Evolutionary conservation across 2,329 filamentous ascomycete species (phyloP), one percentile per base, ranked within the genome.

Genomic region (Fusarium citri): DNA sequence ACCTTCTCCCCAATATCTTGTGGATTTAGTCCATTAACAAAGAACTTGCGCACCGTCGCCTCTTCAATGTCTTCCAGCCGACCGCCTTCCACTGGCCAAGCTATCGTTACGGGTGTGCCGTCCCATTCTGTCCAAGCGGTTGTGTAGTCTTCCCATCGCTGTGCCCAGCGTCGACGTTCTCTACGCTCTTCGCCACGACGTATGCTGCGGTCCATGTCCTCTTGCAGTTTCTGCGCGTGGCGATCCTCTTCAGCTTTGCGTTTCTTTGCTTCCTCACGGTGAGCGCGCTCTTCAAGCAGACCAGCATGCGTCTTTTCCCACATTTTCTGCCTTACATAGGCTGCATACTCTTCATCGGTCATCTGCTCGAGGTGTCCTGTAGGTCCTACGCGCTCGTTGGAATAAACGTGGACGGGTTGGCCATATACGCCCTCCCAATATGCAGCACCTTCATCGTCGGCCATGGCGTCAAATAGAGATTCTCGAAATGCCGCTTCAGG

Each of bases 341-440:
- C 85, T 1, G 93, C 92, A 78, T 98, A 99, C 78, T 98, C 92
- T 28, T 98, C 94, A 73, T 98, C 96, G 11, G 86, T 90, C 95
- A 98, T 98, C 68, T 86, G 86, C 79, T 97, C 94, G 15, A 97
- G 83, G 75, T 89, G 79, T 67, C 87, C 87, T 75, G 69, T 80
- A 73, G 82, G 80, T 63, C 81, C 83, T 11, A 80, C 76, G 8
- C 76, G 69, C 51, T 83, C 80, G 26, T 87, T 84, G 0, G 88
- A 78, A 77, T 97, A 98, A 9, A 89, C 88, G 80, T 98, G 94
- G 51, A 98, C 92, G 1, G 96, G 95, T 78, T 98, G 95, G 2
- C 94, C 94, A 80, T 98, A 99, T n/a, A 99, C 93, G 18, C 89
- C 89, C 79, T 98, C 92, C 96, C 96, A 99, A 82, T 96, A 99